phyloP scores from a whole-genome alignment of 306 rosid species.

The Cicer bijugum region DNA sequence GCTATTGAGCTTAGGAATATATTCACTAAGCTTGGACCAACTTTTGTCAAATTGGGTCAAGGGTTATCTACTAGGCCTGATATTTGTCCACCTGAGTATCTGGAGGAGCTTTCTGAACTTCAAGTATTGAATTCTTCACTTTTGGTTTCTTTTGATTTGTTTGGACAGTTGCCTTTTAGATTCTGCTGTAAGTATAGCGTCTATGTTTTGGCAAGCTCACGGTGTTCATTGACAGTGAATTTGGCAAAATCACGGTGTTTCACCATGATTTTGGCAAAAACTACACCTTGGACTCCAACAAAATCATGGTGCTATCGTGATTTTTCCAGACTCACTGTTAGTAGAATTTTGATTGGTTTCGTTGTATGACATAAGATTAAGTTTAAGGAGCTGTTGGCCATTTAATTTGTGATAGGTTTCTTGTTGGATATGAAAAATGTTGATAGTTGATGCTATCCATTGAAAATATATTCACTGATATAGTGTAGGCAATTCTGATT shows the following conservation, averaged over 20 bases:
- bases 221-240: background rate
- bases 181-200: too few species aligned
- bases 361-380: background rate
- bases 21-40: slow-evolving; percentile 89
- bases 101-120: slow-evolving; percentile 88
- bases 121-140: slow-evolving; percentile 58
- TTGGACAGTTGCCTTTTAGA: background rate
- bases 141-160: slow-evolving; percentile 30
- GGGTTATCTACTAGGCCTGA: slow-evolving; percentile 95
- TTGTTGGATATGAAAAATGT: slow-evolving; percentile 1
- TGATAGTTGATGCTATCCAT: background rate
- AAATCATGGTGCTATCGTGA: background rate
- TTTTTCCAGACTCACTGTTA: background rate
- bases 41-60: slow-evolving; percentile 94
- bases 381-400: too few species aligned
- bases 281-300: too few species aligned
- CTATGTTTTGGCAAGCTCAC: background rate
- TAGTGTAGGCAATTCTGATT: too few species aligned
- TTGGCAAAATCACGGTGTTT: background rate
- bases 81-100: slow-evolving; percentile 85
- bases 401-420: background rate
- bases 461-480: background rate
- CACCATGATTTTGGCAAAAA: background rate
- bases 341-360: too few species aligned
- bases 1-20: slow-evolving; percentile 70